Conservation (phyloP, 352 stramenopile species). For the Phytophthora crassamura region DNA sequence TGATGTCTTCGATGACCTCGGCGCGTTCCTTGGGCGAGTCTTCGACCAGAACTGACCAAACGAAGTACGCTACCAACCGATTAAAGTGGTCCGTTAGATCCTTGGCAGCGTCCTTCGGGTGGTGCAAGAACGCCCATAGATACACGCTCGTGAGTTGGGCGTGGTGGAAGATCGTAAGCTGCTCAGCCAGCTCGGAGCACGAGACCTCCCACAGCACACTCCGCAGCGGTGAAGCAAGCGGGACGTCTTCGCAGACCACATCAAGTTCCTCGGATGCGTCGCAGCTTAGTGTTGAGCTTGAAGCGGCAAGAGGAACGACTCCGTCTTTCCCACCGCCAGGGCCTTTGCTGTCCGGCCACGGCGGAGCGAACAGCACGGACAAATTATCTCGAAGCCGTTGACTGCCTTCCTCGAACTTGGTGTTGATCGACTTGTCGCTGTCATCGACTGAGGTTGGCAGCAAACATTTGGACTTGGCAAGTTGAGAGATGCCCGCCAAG, state of each 20-base stretch:
- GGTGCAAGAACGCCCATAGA: slow-evolving; percentile 67
- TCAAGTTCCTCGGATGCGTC: slow-evolving; percentile 48
- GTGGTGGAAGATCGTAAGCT: slow-evolving; percentile 75
- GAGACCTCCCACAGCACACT: slow-evolving; percentile 59
- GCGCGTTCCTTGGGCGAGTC: slow-evolving; percentile 72
- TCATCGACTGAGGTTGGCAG: slow-evolving; percentile 25
- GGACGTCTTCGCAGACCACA: slow-evolving; percentile 47
- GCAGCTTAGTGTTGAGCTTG: slow-evolving; percentile 19
- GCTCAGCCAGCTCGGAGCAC: slow-evolving; percentile 62
- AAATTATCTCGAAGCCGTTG: slow-evolving; percentile 35
- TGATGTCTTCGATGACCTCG: slow-evolving; percentile 77
- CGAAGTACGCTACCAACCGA: slow-evolving; percentile 66
- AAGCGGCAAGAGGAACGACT: slow-evolving; percentile 11
- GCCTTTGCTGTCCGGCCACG: slow-evolving; percentile 13
- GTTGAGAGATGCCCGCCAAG: slow-evolving; percentile 42
- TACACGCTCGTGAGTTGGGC: slow-evolving; percentile 50
- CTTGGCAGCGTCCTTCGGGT: slow-evolving; percentile 53
- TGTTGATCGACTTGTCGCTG: slow-evolving; percentile 20
- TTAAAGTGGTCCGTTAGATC: slow-evolving; percentile 73
- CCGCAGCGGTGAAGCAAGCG: slow-evolving; percentile 47
- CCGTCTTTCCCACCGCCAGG: slow-evolving; percentile 9
- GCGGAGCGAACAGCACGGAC: slow-evolving; percentile 31
- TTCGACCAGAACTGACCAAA: slow-evolving; percentile 79
- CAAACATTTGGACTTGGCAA: slow-evolving; percentile 29
- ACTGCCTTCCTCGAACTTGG: slow-evolving; percentile 24